Base-by-base conservation (phyloP, 257 asterid species). In the Penstemon eatonii region DNA sequence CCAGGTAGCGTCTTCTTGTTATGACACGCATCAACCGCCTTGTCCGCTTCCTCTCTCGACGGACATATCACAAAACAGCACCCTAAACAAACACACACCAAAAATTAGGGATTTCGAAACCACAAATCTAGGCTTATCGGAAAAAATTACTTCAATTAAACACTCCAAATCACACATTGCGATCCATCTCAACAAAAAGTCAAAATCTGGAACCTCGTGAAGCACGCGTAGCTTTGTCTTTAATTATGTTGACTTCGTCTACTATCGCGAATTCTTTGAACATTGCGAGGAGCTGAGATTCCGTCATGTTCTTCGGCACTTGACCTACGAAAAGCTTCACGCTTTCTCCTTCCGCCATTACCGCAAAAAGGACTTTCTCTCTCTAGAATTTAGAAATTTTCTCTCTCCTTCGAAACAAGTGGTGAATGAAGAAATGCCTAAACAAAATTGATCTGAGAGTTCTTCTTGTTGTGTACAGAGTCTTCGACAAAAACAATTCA, bases 321-420 rank as follows among this genome's bases (percentile, higher is more conserved):
- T 94, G 99, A 60, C 99, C 99, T 4, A 89, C 98, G 74, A 94
- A 94, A 74, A 94, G 83, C 95, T 94, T 94, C 75, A 94, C 98
- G 80, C 96, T 83, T 73, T 91, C 96, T 15, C 85, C 85, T 77
- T 86, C 97, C 93, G 96, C 96, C 97, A 90, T 90, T 83, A 69
- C 68, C 50, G 79, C 85, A 49, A 68, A 53, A 40, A n/a, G 40
- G 73, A 5, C 60, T 50, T 63, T 56, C 73, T 51, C 70, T 62
- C 79, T 76, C 79, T 66, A 69, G 42, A 67, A 57, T 3, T 40
- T 0, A 47, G 33, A 25, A 25, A 25, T 1, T 25, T 54, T 57
- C 83, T 67, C 79, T 75, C 71, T 71, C 72, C 73, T 68, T 56
- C 66, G 15, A 9, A 1, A 10, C 54, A 49, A 49, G 18, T 3